These are phyloP conservation scores for Lactarius quietus DNA, from an alignment of 768 basidiomycete species.

Conservation along the genomic window DNA sequence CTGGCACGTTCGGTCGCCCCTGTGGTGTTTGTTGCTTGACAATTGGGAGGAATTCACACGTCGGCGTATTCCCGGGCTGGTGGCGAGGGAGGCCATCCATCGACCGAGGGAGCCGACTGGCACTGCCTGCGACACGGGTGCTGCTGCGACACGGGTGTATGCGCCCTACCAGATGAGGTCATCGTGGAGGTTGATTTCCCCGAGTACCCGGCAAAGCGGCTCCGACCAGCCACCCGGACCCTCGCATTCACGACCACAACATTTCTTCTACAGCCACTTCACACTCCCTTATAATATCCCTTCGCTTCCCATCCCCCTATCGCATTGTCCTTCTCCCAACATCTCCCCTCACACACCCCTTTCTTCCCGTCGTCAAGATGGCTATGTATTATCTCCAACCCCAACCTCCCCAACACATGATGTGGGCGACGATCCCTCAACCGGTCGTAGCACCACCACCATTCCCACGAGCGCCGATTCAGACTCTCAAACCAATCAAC, in stretches of 20 bases:
- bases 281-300: background rate
- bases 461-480: background rate
- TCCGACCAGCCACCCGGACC: background rate
- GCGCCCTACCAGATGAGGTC: no score
- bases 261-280: background rate
- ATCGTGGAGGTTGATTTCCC: no score
- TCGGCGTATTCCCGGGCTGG: no score
- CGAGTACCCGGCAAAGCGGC: no score
- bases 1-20: no score
- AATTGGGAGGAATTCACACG: background rate
- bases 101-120: no score
- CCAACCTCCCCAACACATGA: background rate
- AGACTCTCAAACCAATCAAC: slow-evolving; percentile 13
- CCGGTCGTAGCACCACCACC: background rate
- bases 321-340: background rate
- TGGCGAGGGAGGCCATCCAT: no score
- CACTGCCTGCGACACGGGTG: no score
- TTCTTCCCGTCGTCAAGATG: no score
- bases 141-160: no score
- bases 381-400: background rate
- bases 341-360: no score
- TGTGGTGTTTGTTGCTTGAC: background rate
- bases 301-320: background rate
- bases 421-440: background rate
- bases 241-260: background rate